Percentiles rank a stretch among this genome's conserved stretches.
Conservation (phyloP, 805 yeast genomes). For the Schwanniomyces occidentalis region DNA sequence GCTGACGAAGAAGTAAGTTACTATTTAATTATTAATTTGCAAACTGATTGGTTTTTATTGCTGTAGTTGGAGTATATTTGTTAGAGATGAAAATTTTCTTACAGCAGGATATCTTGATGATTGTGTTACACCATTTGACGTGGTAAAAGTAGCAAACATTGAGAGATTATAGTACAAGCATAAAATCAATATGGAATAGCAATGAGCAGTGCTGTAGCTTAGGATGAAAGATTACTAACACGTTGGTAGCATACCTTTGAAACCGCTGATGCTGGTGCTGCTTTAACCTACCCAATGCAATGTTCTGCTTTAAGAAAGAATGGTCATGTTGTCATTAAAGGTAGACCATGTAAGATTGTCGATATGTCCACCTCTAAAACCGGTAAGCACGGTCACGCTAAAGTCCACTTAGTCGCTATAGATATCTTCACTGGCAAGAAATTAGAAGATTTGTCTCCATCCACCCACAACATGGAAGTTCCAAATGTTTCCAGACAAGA, state of each 20-base stretch:
- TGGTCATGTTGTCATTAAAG: constrained; percentile 98
- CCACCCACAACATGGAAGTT: constrained; percentile 99
- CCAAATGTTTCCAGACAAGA: constrained; percentile 96
- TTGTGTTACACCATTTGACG: too few species aligned
- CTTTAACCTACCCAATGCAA: constrained; percentile 97
- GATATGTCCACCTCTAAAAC: constrained; percentile 99
- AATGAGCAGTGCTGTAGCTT: too few species aligned
- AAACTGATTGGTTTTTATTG: neutral
- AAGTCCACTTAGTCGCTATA: constrained; percentile 98
- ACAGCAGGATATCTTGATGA: too few species aligned
- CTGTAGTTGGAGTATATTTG: neutral
- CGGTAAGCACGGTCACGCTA: constrained; percentile 99
- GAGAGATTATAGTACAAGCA: too few species aligned
- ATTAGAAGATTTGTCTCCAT: constrained; percentile 99
- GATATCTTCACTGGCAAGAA: constrained; percentile 99
- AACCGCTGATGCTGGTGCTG: constrained; percentile 98
- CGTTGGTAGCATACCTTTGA: constrained; percentile 81
- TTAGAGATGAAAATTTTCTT: too few species aligned
- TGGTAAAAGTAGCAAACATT: too few species aligned
- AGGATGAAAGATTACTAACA: too few species aligned
- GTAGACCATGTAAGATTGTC: constrained; percentile 99
- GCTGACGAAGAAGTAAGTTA: constrained; percentile 15
- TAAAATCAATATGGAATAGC: too few species aligned
- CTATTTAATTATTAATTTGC: neutral
- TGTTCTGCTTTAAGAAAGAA: constrained; percentile 99